Percentiles rank a stretch among this genome's conserved stretches.
Evolutionary conservation across 129 eudicot genomes (phyloP).

Genomic region (Kitagawia praeruptora): DNA sequence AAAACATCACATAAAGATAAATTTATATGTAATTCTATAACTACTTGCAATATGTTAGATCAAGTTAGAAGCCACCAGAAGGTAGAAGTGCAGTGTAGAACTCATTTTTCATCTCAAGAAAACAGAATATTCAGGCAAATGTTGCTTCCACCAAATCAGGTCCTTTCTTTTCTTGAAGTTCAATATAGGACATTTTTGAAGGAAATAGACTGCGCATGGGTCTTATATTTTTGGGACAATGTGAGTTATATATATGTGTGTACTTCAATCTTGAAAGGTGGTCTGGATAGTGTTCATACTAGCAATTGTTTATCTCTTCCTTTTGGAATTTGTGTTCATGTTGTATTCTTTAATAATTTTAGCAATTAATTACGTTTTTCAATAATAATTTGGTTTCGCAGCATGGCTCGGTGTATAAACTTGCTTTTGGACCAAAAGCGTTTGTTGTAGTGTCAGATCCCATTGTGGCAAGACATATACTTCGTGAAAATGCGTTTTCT

Average conservation of each 20-base stretch:
- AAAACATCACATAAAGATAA: neutral
- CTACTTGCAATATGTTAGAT: neutral
- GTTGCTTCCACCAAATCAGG: neutral
- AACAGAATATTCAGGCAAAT: neutral
- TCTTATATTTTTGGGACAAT: neutral
- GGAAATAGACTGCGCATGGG: neutral
- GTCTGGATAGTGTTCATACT: neutral
- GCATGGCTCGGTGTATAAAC: constrained; percentile 96
- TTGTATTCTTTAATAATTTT: neutral
- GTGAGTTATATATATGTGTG: neutral
- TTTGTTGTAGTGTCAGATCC: constrained; percentile 98
- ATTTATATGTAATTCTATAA: too few species aligned
- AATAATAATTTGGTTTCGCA: constrained; percentile 25
- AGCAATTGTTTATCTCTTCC: neutral
- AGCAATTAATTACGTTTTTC: neutral
- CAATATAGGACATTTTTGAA: neutral
- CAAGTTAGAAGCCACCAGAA: too few species aligned
- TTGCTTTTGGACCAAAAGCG: constrained; percentile 99
- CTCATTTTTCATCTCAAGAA: neutral
- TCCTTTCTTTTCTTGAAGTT: neutral
- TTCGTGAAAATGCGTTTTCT: constrained; percentile 90
- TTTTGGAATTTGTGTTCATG: neutral
- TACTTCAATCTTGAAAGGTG: neutral
- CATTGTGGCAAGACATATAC: constrained; percentile 86
- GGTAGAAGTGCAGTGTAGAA: neutral